Evolutionary conservation across 352 stramenopile species (phyloP).

Genomic region (Pilasporangium apinafurcum): DNA sequence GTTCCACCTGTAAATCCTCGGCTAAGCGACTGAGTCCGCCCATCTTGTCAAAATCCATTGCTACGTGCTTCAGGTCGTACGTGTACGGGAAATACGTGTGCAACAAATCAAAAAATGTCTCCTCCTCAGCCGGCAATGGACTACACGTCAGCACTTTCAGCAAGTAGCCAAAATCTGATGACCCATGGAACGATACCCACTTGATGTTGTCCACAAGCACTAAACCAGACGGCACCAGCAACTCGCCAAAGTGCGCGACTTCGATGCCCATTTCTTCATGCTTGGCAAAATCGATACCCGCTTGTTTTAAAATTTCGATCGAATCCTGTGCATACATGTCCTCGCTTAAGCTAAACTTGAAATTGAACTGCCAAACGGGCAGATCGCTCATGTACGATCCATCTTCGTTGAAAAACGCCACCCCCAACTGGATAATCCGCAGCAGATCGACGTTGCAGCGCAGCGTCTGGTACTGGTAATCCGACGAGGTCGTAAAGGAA

Average conservation of each 20-base stretch:
- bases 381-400: conserved; percentile 92
- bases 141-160: conserved; percentile 94
- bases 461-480: conserved; percentile 98
- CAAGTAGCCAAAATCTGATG: conserved; percentile 99
- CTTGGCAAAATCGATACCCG: conserved; percentile 97
- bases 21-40: conserved; percentile 95
- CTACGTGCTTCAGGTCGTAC: conserved; percentile 99
- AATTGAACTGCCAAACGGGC: conserved; percentile 99
- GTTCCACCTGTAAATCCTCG: conserved; percentile 94
- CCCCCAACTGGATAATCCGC: conserved; percentile 98
- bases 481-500: conserved; percentile 91
- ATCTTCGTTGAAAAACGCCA: conserved; percentile 96
- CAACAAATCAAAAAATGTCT: conserved; percentile 96
- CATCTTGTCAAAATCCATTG: conserved; percentile 96
- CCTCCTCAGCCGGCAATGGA: conserved; percentile 84
- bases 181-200: conserved; percentile 99
- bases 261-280: conserved; percentile 96
- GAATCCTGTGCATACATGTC: conserved; percentile 99
- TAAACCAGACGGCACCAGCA: conserved; percentile 96
- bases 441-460: conserved; percentile 98
- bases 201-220: conserved; percentile 98
- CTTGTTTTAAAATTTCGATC: conserved; percentile 98
- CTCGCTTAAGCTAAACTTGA: conserved; percentile 97
- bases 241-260: conserved; percentile 95
- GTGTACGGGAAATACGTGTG: conserved; percentile 98